Conservation (phyloP, 2,329 filamentous ascomycete genomes). For the Trichocomaceae sp. region DNA sequence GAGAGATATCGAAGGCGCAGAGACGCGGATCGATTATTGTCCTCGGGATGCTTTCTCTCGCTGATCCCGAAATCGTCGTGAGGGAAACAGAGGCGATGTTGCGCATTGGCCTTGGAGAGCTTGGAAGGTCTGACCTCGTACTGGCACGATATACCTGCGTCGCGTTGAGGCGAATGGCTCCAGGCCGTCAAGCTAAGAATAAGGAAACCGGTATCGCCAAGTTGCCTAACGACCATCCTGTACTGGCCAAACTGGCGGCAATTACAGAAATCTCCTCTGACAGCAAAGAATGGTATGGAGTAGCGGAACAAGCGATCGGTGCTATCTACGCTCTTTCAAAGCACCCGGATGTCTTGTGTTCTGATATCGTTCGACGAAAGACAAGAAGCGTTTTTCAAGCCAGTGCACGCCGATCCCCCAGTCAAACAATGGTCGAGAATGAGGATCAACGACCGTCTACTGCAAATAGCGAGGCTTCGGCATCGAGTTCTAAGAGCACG, state of each 20-base stretch:
- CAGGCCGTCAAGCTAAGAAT: slow-evolving; percentile 73
- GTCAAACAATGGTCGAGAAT: slow-evolving; percentile 22
- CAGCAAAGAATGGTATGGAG: slow-evolving; percentile 89
- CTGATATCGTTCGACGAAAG: slow-evolving; percentile 80
- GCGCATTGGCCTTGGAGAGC: slow-evolving; percentile 73
- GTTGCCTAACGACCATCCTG: slow-evolving; percentile 84
- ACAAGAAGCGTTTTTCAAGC: slow-evolving; percentile 71
- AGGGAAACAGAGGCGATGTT: slow-evolving; percentile 94
- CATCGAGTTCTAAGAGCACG: slow-evolving; percentile 56
- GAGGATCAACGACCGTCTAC: slow-evolving; percentile 31
- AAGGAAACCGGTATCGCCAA: slow-evolving; percentile 60
- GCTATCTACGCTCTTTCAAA: slow-evolving; percentile 93
- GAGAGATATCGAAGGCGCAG: slow-evolving; percentile 86
- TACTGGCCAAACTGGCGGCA: slow-evolving; percentile 70
- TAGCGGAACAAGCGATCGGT: slow-evolving; percentile 91
- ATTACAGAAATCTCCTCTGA: slow-evolving; percentile 81
- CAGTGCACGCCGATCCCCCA: slow-evolving; percentile 24
- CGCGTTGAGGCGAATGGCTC: slow-evolving; percentile 83
- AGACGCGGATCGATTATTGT: slow-evolving; percentile 91
- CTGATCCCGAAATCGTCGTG: slow-evolving; percentile 85
- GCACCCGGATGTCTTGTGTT: slow-evolving; percentile 88
- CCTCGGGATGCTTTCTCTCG: slow-evolving; percentile 89
- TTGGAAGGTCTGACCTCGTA: slow-evolving; percentile 75
- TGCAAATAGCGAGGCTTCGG: slow-evolving; percentile 27
- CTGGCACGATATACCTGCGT: slow-evolving; percentile 95